Conservation (phyloP, 345 rosid species). For the Pugionium cornutum region DNA sequence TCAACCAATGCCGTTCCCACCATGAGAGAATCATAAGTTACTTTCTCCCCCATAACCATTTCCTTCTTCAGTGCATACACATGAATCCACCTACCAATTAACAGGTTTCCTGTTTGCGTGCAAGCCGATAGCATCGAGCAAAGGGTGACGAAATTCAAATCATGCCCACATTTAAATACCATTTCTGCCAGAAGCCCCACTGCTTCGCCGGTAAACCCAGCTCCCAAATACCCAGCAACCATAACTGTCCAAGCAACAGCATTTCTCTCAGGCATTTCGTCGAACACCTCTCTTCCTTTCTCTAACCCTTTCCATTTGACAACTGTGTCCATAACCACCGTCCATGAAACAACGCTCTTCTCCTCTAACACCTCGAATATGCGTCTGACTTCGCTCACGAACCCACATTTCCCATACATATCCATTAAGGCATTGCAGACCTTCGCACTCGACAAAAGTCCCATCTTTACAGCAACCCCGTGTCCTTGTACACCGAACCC, state of each 20-base stretch:
- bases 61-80: constrained; percentile 57
- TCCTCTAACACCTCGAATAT: constrained; percentile 55
- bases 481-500: constrained; percentile 64
- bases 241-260: constrained; percentile 74
- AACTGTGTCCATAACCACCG: constrained; percentile 58
- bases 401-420: constrained; percentile 69
- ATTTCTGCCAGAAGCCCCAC: constrained; percentile 50
- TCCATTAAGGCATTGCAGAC: constrained; percentile 68
- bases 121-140: constrained; percentile 70
- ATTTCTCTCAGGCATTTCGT: constrained; percentile 71
- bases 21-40: constrained; percentile 46
- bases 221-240: constrained; percentile 63
- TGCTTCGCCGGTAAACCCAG: constrained; percentile 54
- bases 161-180: constrained; percentile 46
- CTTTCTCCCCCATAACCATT: constrained; percentile 50
- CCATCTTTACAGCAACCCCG: constrained; percentile 56
- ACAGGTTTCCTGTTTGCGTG: constrained; percentile 64
- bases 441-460: constrained; percentile 45
- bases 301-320: constrained; percentile 66
- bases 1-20: constrained; percentile 79
- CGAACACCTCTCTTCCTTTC: constrained; percentile 56
- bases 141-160: constrained; percentile 56
- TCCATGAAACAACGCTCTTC: constrained; percentile 73
- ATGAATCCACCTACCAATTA: constrained; percentile 75
- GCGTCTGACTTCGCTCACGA: constrained; percentile 45